phyloP scores from a whole-genome alignment of 768 basidiomycete genomes.

The Clitopilus hobsonii region DNA sequence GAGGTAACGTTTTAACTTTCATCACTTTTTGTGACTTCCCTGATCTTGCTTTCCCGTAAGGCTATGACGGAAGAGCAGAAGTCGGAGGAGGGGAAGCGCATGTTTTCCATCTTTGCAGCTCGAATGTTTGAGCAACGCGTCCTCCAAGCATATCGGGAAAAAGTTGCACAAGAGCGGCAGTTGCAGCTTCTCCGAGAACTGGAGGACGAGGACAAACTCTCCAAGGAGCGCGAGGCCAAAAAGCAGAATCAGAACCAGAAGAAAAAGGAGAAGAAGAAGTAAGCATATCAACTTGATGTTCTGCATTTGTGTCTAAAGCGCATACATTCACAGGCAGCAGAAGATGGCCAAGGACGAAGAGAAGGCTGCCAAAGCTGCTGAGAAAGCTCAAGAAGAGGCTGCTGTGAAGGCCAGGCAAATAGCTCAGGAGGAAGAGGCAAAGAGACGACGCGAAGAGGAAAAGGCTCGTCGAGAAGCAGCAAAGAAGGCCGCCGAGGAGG shows the following conservation, averaged over 20 bases:
- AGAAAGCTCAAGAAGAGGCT: conserved; percentile 83
- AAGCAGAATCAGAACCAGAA: conserved; percentile 96
- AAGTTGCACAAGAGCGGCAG: conserved; percentile 94
- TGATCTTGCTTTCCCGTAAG: conserved; percentile 25
- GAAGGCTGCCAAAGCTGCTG: conserved; percentile 75
- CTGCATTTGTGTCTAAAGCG: no score
- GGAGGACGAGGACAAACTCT: conserved; percentile 88
- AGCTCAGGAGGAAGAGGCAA: conserved; percentile 75
- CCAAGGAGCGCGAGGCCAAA: conserved; percentile 87
- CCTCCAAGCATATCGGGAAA: conserved; percentile 92
- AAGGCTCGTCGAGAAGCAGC: conserved; percentile 70
- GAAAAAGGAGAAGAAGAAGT: conserved; percentile 97
- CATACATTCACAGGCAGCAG: conserved; percentile 80
- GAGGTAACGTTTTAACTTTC: conserved; percentile 38
- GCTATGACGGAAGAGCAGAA: conserved; percentile 94
- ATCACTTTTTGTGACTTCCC: conserved; percentile 11
- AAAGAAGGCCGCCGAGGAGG: conserved; percentile 78
- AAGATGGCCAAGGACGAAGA: conserved; percentile 93
- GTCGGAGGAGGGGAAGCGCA: conserved; percentile 98
- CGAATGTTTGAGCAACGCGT: conserved; percentile 99
- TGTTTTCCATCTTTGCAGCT: conserved; percentile 99
- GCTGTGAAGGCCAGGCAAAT: conserved; percentile 70
- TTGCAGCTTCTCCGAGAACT: conserved; percentile 89
- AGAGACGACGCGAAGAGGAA: conserved; percentile 85
- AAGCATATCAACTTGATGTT: conserved; percentile 15